These are phyloP conservation scores for Sphenostylis stenocarpa DNA, from an alignment of 306 rosid species.

Conservation along the genomic window DNA sequence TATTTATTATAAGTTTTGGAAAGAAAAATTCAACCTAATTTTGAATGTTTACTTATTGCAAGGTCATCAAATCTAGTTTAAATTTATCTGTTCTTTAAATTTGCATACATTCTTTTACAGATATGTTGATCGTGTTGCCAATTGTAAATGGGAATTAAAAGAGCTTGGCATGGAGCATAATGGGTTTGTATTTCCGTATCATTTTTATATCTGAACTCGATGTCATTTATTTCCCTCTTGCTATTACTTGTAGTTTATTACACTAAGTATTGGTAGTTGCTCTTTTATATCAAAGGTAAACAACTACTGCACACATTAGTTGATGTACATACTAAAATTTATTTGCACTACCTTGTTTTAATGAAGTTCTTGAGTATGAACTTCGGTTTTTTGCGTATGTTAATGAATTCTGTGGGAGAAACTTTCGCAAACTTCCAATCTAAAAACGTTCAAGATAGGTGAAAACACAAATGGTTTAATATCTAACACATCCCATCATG, in stretches of 20 bases:
- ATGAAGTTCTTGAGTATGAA: constrained; percentile 13
- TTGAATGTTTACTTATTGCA: not conserved
- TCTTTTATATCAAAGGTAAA: constrained; percentile 11
- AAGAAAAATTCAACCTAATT: not conserved
- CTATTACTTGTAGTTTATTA: constrained; percentile 10
- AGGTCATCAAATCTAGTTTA: not conserved
- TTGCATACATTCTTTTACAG: constrained; percentile 46
- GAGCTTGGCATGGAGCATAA: constrained; percentile 98
- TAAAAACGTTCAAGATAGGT: not conserved
- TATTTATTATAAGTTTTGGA: constrained; percentile 15
- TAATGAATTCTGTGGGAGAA: constrained; percentile 20
- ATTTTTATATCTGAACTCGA: constrained; percentile 22
- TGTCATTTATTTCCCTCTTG: constrained; percentile 9
- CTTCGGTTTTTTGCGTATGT: not conserved
- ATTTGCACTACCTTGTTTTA: not conserved
- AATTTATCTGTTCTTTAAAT: constrained; percentile 16
- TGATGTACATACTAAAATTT: not conserved
- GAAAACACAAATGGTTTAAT: not conserved
- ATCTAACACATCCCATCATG: not conserved
- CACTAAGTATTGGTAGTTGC: constrained; percentile 2
- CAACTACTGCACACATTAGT: not conserved
- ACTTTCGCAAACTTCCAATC: not conserved
- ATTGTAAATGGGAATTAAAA: constrained; percentile 94
- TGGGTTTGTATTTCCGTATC: constrained; percentile 64
- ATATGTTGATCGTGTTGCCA: constrained; percentile 88